Base-by-base conservation (phyloP, 495 filamentous ascomycete species). In the Cairneyella variabilis region DNA sequence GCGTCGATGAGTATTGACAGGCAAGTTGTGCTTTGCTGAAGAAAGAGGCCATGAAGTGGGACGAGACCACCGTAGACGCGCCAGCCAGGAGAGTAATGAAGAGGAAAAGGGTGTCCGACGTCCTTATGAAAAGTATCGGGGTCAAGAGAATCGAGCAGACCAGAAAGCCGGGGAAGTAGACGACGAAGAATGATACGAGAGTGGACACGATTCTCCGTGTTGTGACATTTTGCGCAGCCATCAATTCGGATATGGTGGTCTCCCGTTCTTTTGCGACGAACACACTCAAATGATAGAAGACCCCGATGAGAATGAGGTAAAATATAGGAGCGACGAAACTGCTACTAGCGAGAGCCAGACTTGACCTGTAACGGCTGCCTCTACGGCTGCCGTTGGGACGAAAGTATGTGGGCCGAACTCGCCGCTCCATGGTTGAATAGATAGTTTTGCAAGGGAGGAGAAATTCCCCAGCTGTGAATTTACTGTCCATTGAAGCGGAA, bases 1-100 rank as follows among this genome's bases (percentile, higher is more conserved):
- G 53, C 14, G 74, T 71, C 12, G 61, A 65, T 2, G 69, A 63
- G 20, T 69, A 72, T 38, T 75, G 71, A 10, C 74, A 71, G 10
- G 70, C 72, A 0, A 77, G 64, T 51, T 77, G 71, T 12, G 74
- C 71, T 49, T 74, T 77, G 7, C 60, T 60, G 55, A 77, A 77
- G 53, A 76, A 66, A 27, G 64, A 69, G 1, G 66, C 72, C 30
- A 67, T 60, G 20, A 69, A 67, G 21, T 75, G 66, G 20, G 72
- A 70, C 42, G 69, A 74, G 21, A 61, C 66, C 3, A 69, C 64
- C n/a, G 74, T 56, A 5, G 74, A 61, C 12, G 66, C 53, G 9
- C 69, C 70, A 27, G 66, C 62, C 6, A 74, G 46, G 11, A 77
- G 64, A 25, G 70, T 69, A 49, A 69, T 67, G 43, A 68, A 65